Evolutionary conservation across 805 yeast species (phyloP), one percentile per base, ranked within the genome.

Genomic region (Yamadazyma laniorum): DNA sequence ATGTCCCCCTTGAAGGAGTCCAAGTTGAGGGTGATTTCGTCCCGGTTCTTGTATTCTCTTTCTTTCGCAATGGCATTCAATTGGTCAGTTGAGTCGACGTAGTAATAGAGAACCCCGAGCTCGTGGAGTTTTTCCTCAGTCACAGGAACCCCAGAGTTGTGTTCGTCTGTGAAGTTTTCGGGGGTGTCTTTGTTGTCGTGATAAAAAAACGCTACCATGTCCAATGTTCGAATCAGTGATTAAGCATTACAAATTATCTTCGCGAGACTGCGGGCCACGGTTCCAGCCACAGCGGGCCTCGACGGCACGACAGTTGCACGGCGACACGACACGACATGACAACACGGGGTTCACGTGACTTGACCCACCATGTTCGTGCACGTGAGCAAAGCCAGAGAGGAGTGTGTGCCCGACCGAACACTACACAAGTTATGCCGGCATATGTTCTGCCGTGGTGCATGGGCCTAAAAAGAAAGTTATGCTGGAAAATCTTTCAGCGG

Each of bases 31-130:
- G 64, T 65, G 18, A 91, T 77, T 31, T 66, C 70, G 59, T 91
- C 99, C 44, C 95, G 67, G 63, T 89, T 89, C 58, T 77, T 82
- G 67, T 93, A 91, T 19, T 72, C 56, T 43, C 97, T 75, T 48
- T 84, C 74, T 7, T 47, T 40, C 8, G 97, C 96, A 17, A 93
- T 52, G 11, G 51, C 56, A 51, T 89, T 74, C 29, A 91, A 88
- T 27, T 72, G 73, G 2, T 74, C 76, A 2, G 63, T 67, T 22
- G 66, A 59, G 15, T 69, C 68, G 25, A 80, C 65, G 34, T 76
- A 63, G 49, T 63, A 70, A 59, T 85, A 84, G 18, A 80, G 56
- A 3, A 88, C 95, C 0, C 96, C 96, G 13, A 88, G 50, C 28
- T 70, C 52, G 2, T 60, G 61, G 30, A 90, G 66, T 29, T 74